phyloP scores from a whole-genome alignment of 176 grass and related monocot genomes.

The Cymbopogon citratus region DNA sequence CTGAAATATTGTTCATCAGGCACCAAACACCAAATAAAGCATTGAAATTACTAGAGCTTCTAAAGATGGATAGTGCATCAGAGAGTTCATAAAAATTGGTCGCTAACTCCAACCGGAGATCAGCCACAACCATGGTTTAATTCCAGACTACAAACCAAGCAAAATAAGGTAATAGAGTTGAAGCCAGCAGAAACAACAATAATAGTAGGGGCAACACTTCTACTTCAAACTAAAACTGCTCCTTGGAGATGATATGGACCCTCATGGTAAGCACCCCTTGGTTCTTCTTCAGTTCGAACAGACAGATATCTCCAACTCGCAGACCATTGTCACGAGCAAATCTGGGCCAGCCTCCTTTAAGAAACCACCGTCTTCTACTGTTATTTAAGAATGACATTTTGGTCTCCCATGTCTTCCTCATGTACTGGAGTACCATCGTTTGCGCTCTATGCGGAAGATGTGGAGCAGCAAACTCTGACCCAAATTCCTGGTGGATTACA shows the following conservation, averaged over 20 bases:
- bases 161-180: too few species aligned
- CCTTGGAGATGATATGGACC: constrained; percentile 29
- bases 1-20: too few species aligned
- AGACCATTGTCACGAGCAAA: constrained; percentile 40
- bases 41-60: too few species aligned
- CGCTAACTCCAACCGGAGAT: too few species aligned
- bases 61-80: too few species aligned
- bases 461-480: background rate
- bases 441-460: background rate
- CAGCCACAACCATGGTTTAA: too few species aligned
- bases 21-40: too few species aligned
- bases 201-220: too few species aligned
- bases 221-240: background rate
- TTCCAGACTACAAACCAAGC: too few species aligned
- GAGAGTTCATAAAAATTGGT: too few species aligned
- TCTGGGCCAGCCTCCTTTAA: constrained; percentile 5
- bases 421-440: constrained; percentile 13
- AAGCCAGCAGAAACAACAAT: too few species aligned
- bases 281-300: constrained; percentile 39
- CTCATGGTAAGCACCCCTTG: constrained; percentile 9
- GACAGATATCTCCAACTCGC: constrained; percentile 34
- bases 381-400: background rate
- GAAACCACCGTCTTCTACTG: background rate
- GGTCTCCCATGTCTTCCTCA: background rate
- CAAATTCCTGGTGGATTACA: background rate